Base-by-base conservation (phyloP, 2,329 filamentous ascomycete genomes). In the Akanthomyces uredinophilus region DNA sequence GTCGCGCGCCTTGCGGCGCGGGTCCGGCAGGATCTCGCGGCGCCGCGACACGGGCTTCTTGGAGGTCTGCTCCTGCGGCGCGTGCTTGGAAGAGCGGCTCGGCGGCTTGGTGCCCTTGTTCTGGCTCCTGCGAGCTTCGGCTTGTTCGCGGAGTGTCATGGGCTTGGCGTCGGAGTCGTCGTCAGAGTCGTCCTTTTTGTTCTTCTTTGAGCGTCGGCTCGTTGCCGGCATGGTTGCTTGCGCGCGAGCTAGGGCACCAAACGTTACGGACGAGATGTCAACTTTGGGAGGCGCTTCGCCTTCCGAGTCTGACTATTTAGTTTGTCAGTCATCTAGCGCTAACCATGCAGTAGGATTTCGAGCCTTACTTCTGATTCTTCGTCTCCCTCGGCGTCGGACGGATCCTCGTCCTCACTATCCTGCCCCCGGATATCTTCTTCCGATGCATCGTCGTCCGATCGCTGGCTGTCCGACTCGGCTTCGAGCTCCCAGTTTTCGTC, bases 181-280 rank as follows among this genome's bases (percentile, higher is more conserved):
- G 7, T 35, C 46, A 5, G 69, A 64, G 20, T 70, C 65, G 52
- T 71, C 65, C 63, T 68, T 66, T 62, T 68, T 70, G 63, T 66
- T 75, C 53, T 75, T 67, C 69, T 67, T 64, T 61, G 69, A 61
- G 54, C 69, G 70, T 56, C 68, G 70, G 13, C 67, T 63, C 27
- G 70, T 51, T 54, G 70, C 67, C 39, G 71, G 78, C 37, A 96
- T 76, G 0, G 86, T 83, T 44, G 87, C 87, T 77, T 96, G 91
- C 1, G 92, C 93, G 79, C 91, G 91, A 66, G 91, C 91, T 46
- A 97, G 81, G n/a, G 91, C 90, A 65, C 92, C 93, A 70, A 98
- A 97, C 27, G 92, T 95, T 66, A 97, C 86, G 64, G 81, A 79
- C 10, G 84, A 78, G 50, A 81, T 75, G 63, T 82, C 79, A 61